Conservation (phyloP, 805 yeast genomes). For the Wickerhamiella allomyrinae region DNA sequence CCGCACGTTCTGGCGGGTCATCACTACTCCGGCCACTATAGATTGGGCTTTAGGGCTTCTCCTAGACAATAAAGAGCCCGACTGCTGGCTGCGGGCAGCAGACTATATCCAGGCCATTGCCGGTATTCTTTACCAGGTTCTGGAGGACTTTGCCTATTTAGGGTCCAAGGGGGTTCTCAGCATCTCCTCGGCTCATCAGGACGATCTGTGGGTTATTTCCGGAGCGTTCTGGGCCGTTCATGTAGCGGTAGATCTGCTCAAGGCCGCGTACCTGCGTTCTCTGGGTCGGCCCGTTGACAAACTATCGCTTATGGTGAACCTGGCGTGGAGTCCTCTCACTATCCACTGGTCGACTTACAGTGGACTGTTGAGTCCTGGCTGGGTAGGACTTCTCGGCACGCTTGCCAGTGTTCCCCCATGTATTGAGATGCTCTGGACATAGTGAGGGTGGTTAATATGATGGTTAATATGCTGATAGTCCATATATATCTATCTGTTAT, state of each 20-base stretch:
- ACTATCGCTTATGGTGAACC: conserved; percentile 22
- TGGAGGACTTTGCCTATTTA: conserved; percentile 30
- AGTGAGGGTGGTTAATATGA: too few relatives aligned
- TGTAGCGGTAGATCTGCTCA: conserved; percentile 25
- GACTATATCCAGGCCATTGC: conserved; percentile 26
- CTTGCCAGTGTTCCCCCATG: conserved; percentile 19
- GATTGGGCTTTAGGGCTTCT: conserved; percentile 26
- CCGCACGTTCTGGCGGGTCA: conserved; percentile 27
- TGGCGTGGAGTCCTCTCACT: conserved; percentile 30
- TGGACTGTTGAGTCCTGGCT: conserved; percentile 23
- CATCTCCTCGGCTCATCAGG: conserved; percentile 18
- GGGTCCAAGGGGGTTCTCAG: conserved; percentile 25
- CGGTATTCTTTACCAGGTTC: conserved; percentile 26
- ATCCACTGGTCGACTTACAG: conserved; percentile 29
- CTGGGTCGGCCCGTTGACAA: conserved; percentile 9
- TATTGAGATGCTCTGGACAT: too few relatives aligned
- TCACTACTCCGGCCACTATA: conserved; percentile 25
- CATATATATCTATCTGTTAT: too few relatives aligned
- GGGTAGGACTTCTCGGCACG: conserved; percentile 29
- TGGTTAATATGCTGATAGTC: too few relatives aligned
- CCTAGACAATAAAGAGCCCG: conserved; percentile 20
- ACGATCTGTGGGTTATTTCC: conserved; percentile 25
- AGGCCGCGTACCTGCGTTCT: conserved; percentile 13
- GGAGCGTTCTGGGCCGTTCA: conserved; percentile 29
- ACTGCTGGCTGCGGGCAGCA: conserved; percentile 19